Evolutionary conservation across 2,329 filamentous ascomycete genomes (phyloP).

Genomic region (Myrmaecium sp.): DNA sequence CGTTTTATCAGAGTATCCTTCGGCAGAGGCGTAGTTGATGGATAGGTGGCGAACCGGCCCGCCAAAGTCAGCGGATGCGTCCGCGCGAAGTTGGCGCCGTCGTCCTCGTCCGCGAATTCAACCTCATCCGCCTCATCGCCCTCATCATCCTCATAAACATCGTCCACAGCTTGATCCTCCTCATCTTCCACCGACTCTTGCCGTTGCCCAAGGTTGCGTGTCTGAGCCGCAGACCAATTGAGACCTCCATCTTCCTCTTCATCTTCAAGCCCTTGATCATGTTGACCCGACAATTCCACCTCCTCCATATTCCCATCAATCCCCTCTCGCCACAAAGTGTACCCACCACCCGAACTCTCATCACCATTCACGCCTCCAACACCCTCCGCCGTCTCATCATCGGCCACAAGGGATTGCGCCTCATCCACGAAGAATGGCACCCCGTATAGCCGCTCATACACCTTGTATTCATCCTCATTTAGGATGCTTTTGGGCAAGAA

Average conservation of each 20-base stretch:
- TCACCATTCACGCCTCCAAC: constrained; percentile 28
- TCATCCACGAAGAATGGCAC: constrained; percentile 48
- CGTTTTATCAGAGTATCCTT: constrained; percentile 51
- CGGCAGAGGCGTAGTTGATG: constrained; percentile 61
- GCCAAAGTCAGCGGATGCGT: constrained; percentile 58
- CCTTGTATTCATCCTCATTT: constrained; percentile 48
- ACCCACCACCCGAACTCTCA: constrained; percentile 13
- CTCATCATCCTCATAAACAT: constrained; percentile 13
- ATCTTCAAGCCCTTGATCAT: constrained; percentile 16
- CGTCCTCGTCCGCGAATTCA: constrained; percentile 2
- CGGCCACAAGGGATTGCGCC: constrained; percentile 23
- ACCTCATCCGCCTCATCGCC: constrained; percentile 9
- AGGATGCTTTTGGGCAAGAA: constrained; percentile 57
- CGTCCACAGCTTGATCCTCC: constrained; percentile 12
- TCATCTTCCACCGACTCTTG: constrained; percentile 19
- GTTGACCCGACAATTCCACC: constrained; percentile 31
- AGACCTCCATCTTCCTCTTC: constrained; percentile 15
- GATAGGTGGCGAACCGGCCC: constrained; percentile 58
- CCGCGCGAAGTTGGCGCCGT: constrained; percentile 30
- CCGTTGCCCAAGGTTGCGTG: too few relatives aligned
- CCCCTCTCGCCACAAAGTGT: constrained; percentile 35
- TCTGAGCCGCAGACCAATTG: constrained; percentile 16
- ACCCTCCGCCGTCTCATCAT: constrained; percentile 14
- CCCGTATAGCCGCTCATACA: constrained; percentile 74
- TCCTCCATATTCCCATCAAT: constrained; percentile 45